Evolutionary conservation across 2,329 filamentous ascomycete genomes (phyloP), one percentile per base, ranked within the genome.

Genomic region (Colletotrichum incanum): DNA sequence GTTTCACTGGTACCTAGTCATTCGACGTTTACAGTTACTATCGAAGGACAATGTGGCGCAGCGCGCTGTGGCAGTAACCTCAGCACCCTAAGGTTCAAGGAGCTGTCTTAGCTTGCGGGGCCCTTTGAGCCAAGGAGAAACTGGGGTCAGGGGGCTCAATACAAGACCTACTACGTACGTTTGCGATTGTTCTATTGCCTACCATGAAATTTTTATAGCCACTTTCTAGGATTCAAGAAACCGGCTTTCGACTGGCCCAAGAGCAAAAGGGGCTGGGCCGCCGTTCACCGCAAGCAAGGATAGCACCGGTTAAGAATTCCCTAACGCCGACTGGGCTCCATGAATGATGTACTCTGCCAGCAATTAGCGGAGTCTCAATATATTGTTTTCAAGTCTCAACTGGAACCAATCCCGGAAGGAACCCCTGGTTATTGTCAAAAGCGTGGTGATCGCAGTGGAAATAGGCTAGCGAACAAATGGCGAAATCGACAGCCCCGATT

Each of bases 401-500:
- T 50, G 23, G 63, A 66, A 16, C n/a, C 50, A 58, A 20, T 16
- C 34, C 56, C 26, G 23, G 50, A 18, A 59, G 3, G 26, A 54
- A 31, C 18, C 41, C 16, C 39, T 28, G 23, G 20, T 28, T 12
- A 39, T 26, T 12, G 39, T 16, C 20, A 11, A 62, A 47, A 31
- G 37, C 39, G 55, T 31, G 45, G 65, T 60, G 69, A 49, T 54
- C 43, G 58, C 43, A 26, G 45, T 63, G 52, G 8, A 14, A 37
- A 59, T 54, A 58, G 69, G 45, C 23, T 54, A 49, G 58, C 50
- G 43, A 31, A 31, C 1, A 31, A 37, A 72, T 72, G 69, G 58
- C 69, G 65, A 49, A 69, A 72, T 69, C 65, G 28, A 31, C 43
- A 64, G 52, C 45, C 18, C 43, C 45, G 54, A 69, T 72, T 68